These are phyloP conservation scores for Myxozyma kluyveri DNA, from an alignment of 805 yeast species.

Conservation along the genomic window DNA sequence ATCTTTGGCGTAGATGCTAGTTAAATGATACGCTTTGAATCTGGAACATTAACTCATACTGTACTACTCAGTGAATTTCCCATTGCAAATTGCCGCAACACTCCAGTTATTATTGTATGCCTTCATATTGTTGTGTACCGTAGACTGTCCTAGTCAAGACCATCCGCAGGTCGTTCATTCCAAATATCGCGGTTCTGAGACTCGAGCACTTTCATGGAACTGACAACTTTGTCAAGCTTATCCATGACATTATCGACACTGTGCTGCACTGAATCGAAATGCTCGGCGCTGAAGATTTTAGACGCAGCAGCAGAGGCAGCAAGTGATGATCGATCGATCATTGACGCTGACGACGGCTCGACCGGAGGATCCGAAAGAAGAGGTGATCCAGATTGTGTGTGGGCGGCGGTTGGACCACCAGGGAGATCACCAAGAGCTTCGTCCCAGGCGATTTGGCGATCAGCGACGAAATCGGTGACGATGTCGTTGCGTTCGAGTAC, in stretches of 20 bases:
- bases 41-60: too few relatives aligned
- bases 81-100: too few relatives aligned
- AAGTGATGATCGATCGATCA: background rate
- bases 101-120: too few relatives aligned
- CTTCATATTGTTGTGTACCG: too few relatives aligned
- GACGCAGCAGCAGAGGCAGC: conserved; percentile 1
- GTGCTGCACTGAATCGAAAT: conserved; percentile 51
- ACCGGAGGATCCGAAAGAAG: background rate
- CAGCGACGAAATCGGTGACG: conserved; percentile 31
- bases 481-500: conserved; percentile 40
- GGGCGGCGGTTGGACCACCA: background rate
- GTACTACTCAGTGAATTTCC: too few relatives aligned
- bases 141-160: too few relatives aligned
- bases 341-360: conserved; percentile 6
- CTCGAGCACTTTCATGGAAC: conserved; percentile 40
- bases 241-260: conserved; percentile 51
- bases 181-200: conserved; percentile 36
- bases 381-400: background rate
- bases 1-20: too few relatives aligned
- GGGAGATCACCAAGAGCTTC: conserved; percentile 6
- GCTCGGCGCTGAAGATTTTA: conserved; percentile 46
- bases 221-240: conserved; percentile 53
- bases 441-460: conserved; percentile 30
- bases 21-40: too few relatives aligned
- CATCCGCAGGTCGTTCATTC: conserved; percentile 29